Conservation (phyloP, 2,329 filamentous ascomycete species). For the Verticillium nonalfalfae region DNA sequence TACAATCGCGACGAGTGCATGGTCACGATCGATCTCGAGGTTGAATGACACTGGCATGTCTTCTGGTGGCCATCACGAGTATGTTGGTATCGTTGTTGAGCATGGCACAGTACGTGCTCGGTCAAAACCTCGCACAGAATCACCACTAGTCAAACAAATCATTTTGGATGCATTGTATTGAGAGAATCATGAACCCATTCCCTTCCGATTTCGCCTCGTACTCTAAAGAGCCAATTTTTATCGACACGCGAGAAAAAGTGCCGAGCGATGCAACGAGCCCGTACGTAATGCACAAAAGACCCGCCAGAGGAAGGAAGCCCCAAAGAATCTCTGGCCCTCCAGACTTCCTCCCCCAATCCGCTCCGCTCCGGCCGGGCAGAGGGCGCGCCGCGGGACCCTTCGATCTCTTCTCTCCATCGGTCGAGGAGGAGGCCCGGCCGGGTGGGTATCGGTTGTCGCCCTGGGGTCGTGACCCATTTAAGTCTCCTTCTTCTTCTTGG, state of each 20-base stretch:
- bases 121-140: not conserved
- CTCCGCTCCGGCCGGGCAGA: slow-evolving; percentile 6
- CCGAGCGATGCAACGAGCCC: slow-evolving; percentile 10
- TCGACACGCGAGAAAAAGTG: slow-evolving; percentile 3
- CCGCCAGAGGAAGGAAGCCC: slow-evolving; percentile 5
- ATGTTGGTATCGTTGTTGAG: too few relatives aligned
- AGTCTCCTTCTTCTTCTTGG: slow-evolving; percentile 82
- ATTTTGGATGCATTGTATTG: slow-evolving; percentile 5
- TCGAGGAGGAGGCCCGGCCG: not conserved
- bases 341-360: not conserved
- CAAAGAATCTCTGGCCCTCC: not conserved
- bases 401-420: not conserved
- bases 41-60: too few relatives aligned
- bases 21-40: too few relatives aligned
- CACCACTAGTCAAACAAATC: not conserved
- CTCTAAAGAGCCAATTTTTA: slow-evolving; percentile 10
- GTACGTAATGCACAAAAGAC: slow-evolving; percentile 8
- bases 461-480: not conserved
- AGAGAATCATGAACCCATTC: slow-evolving; percentile 16
- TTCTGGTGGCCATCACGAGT: too few relatives aligned
- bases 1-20: too few relatives aligned
- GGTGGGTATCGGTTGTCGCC: not conserved
- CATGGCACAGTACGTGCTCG: too few relatives aligned
- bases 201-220: slow-evolving; percentile 13
- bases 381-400: not conserved